Evolutionary conservation across 2,329 filamentous ascomycete genomes (phyloP), one percentile per base, ranked within the genome.

Genomic region (Lomentospora prolificans): DNA sequence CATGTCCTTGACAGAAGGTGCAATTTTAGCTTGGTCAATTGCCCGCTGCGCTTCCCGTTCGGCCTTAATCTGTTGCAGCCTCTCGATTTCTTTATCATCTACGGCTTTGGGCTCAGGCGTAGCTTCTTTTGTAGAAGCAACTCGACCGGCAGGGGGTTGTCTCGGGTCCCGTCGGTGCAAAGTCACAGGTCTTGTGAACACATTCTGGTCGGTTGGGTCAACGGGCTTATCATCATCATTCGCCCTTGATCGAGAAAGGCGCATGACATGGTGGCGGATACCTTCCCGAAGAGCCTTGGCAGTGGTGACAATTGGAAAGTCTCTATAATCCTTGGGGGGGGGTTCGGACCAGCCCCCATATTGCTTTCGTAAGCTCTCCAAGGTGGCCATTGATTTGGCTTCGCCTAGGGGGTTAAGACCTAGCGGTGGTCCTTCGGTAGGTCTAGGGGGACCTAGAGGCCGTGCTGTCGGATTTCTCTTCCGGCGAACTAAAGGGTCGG

Each of bases 21-120:
- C 94, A 64, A 99, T 97, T 70, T 95, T 90, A 31, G 94, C 91
- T 65, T 92, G 79, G 62, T 96, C 94, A 36, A 89, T 81, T 17
- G 92, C 90, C 19, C 89, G 85, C 66, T 95, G 87, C 25, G 88
- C 89, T 60, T 95, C 89, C 55, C 89, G 85, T 61, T 95, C 90
- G 0, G 86, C 87, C 67, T 88, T 84, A 22, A 76, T 60, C 62
- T 90, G 87, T 33, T 89, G 87, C 55, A 85, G 68, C 55, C 79
- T 78, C 62, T 87, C 83, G 33, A 78, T 72, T 60, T 85, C 83
- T 59, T 81, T 78, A 25, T 77, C 77, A 58, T 84, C 80, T 1
- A 76, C 68, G 0, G 71, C 70, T 1, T 65, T 64, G n/a, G 68
- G 67, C 53, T 74, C 66, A 50, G 70, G 63, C 6, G 53, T 56